phyloP scores from a whole-genome alignment of 1,284 basidiomycete species.

The Macrocystidia cucumis region DNA sequence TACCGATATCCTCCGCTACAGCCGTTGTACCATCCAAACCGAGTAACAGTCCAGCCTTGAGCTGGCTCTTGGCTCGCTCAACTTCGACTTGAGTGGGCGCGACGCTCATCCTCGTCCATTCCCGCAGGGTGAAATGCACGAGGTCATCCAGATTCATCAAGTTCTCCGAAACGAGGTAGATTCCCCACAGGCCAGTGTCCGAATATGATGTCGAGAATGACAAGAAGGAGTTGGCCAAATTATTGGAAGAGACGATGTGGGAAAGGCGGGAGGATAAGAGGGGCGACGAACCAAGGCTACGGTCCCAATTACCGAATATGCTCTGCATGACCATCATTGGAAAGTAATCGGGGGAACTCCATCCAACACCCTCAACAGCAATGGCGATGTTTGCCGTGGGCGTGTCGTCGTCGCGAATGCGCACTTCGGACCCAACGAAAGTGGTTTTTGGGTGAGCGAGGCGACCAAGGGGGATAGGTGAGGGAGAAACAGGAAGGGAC shows the following conservation, averaged over 20 bases:
- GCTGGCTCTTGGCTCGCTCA: constrained; percentile 95
- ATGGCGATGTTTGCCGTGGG: constrained; percentile 92
- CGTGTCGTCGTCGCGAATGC: constrained; percentile 89
- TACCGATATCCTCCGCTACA: constrained; percentile 96
- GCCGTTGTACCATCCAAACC: constrained; percentile 93
- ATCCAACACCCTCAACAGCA: constrained; percentile 96
- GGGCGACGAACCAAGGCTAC: constrained; percentile 87
- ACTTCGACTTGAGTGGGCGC: constrained; percentile 84
- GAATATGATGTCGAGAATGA: constrained; percentile 99
- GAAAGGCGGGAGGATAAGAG: constrained; percentile 89
- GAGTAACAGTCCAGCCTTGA: constrained; percentile 91
- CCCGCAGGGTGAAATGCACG: constrained; percentile 89
- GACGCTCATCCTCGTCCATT: constrained; percentile 96
- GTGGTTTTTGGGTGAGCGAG: constrained; percentile 67
- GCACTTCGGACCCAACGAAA: constrained; percentile 95
- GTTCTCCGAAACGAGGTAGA: constrained; percentile 96
- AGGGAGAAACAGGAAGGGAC: constrained; percentile 78
- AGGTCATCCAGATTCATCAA: constrained; percentile 90
- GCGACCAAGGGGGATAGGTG: constrained; percentile 85
- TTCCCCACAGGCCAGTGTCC: constrained; percentile 98
- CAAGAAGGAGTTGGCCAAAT: constrained; percentile 99
- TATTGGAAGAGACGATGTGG: constrained; percentile 88
- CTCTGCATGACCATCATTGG: constrained; percentile 98
- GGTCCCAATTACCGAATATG: constrained; percentile 99
- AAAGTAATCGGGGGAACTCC: constrained; percentile 98